Base-by-base conservation (phyloP, 768 basidiomycete species). In the Panellus pusillus region DNA sequence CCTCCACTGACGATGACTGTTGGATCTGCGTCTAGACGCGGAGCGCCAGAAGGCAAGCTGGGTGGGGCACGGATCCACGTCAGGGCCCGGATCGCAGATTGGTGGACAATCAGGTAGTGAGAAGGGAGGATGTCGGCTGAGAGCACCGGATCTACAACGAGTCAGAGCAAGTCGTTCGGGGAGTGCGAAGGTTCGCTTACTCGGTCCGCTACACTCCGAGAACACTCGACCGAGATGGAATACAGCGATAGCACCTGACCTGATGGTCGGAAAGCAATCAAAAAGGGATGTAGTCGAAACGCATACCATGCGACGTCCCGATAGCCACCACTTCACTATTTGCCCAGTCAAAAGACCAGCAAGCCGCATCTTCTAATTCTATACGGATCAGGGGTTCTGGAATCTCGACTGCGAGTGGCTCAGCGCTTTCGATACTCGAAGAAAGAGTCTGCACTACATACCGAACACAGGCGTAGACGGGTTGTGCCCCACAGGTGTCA, bases 261-360 rank as follows among this genome's bases (percentile, higher is more conserved):
- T 43, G 15, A 15, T 3, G 14, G 40, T 63, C 9, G 55, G 51
- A 53, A n/a, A 59, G 3, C 24, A 24, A 24, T 6, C 6, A 24
- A 24, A 6, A 19, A 56, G 15, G 40, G 15, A 28, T 27, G 20
- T 35, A 35, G 32, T 8, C 14, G 3, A 17, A 24, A 49, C 36
- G 11, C n/a, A 47, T 49, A 93, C 96, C 95, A 60, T 91, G 89
- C 2, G 90, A 86, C 24, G 86, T 86, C 0, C 94, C 95, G 12
- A 89, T 82, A 0, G 91, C 93, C 7, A 99, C 68, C 11, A 85
- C 62, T 52, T 89, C 86, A 57, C 91, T 91, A 58, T 91, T 93
- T 0, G 85, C 89, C 94, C 94, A 98, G 61, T 97, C 93, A 48
- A 97, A 75, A 14, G 82, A 79, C 79, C 82, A 88, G 64, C 86